Percentiles rank a stretch among this genome's conserved stretches.
phyloP scores from a whole-genome alignment of 2,329 filamentous ascomycete species.

The Pseudomassariella vexata region DNA sequence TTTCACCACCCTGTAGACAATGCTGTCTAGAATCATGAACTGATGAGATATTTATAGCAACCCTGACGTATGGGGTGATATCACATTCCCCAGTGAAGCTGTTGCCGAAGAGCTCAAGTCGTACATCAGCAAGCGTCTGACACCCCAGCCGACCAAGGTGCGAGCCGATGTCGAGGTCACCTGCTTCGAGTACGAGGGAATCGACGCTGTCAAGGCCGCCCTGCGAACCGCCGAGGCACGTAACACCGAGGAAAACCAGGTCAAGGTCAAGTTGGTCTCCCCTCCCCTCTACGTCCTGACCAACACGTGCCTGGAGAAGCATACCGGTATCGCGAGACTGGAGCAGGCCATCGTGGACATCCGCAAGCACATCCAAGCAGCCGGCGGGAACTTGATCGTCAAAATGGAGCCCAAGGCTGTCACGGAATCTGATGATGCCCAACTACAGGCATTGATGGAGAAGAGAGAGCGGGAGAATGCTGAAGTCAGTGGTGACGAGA shows the following conservation, averaged over 20 bases:
- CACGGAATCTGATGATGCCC: constrained; percentile 95
- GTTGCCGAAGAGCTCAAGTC: constrained; percentile 85
- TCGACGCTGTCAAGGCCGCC: constrained; percentile 94
- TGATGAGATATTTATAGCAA: constrained; percentile 50
- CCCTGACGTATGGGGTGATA: constrained; percentile 91
- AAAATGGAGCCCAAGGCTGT: constrained; percentile 99
- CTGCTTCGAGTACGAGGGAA: constrained; percentile 93
- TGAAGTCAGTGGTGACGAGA: constrained; percentile 96
- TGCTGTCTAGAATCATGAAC: too few species aligned
- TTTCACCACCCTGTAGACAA: constrained; percentile 20
- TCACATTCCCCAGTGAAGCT: constrained; percentile 78
- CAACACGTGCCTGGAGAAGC: constrained; percentile 92
- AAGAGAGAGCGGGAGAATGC: constrained; percentile 97
- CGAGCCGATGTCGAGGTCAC: constrained; percentile 96
- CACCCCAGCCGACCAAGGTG: constrained; percentile 97
- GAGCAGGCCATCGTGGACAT: constrained; percentile 90
- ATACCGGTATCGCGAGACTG: constrained; percentile 72
- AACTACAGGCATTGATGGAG: constrained; percentile 97
- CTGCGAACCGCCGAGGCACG: constrained; percentile 85
- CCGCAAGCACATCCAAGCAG: constrained; percentile 68
- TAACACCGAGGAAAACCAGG: constrained; percentile 87
- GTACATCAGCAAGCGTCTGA: constrained; percentile 96
- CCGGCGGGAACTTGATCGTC: constrained; percentile 75
- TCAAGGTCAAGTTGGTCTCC: constrained; percentile 98
- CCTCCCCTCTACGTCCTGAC: constrained; percentile 95